A percentile compares a stretch with the other conserved stretches of the same genome.
Evolutionary conservation across 2,329 filamentous ascomycete species (phyloP).

Genomic region (Aspergillus latus): DNA sequence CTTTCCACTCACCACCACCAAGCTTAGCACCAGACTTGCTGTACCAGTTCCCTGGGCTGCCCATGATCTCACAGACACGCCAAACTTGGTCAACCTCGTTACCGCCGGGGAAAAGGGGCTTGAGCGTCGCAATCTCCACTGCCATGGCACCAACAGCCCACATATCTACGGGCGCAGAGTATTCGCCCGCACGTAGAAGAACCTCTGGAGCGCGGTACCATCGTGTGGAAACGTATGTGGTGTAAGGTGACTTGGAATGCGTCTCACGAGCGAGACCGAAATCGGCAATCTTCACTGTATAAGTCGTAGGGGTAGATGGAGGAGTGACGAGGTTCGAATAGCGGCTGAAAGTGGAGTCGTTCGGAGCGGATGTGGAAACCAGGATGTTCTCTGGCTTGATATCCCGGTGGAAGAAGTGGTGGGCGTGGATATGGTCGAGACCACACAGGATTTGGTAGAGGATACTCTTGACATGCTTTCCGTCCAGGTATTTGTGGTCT

Average conservation of each 20-base stretch:
- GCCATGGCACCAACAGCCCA: constrained; percentile 99
- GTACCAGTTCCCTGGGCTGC: constrained; percentile 96
- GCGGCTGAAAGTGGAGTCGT: constrained; percentile 85
- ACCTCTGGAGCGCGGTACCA: constrained; percentile 97
- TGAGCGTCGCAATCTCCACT: constrained; percentile 93
- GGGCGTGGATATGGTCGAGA: constrained; percentile 93
- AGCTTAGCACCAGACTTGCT: constrained; percentile 84
- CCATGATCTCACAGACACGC: constrained; percentile 99
- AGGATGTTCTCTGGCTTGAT: constrained; percentile 99
- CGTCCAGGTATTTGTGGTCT: constrained; percentile 91
- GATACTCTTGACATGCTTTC: constrained; percentile 92
- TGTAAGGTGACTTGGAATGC: constrained; percentile 93
- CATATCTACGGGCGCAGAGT: constrained; percentile 96
- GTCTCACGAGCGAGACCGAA: constrained; percentile 97
- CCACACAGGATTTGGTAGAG: constrained; percentile 95
- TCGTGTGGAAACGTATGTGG: constrained; percentile 94
- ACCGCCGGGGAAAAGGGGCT: constrained; percentile 93
- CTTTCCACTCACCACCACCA: constrained; percentile 95
- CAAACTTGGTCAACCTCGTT: constrained; percentile 99
- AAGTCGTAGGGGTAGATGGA: constrained; percentile 87
- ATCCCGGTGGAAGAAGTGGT: constrained; percentile 97
- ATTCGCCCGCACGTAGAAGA: constrained; percentile 87
- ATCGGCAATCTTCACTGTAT: constrained; percentile 97
- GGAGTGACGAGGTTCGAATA: constrained; percentile 94
- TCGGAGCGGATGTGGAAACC: constrained; percentile 83